Conservation (phyloP, 345 rosid species). For the Salix viminalis region DNA sequence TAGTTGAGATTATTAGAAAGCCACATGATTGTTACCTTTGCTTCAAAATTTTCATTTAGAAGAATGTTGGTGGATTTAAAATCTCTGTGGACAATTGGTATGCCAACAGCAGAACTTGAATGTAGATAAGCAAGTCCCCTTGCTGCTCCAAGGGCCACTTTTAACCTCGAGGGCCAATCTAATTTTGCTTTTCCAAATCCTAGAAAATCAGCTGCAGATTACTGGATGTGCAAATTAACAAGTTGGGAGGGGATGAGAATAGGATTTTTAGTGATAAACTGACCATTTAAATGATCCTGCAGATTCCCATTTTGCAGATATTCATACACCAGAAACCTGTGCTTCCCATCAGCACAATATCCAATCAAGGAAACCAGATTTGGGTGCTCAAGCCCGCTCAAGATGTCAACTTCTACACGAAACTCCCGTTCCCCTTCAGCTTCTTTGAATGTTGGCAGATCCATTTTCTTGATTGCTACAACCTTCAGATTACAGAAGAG, state of each 20-base stretch:
- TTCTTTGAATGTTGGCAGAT: constrained; percentile 70
- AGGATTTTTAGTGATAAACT: constrained; percentile 19
- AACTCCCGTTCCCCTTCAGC: constrained; percentile 93
- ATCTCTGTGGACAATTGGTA: constrained; percentile 92
- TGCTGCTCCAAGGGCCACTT: constrained; percentile 88
- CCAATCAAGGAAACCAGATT: constrained; percentile 88
- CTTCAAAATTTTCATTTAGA: constrained; percentile 63
- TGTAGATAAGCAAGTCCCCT: constrained; percentile 94
- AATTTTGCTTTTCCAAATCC: constrained; percentile 75
- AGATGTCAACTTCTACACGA: constrained; percentile 90
- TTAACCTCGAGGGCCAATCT: constrained; percentile 79
- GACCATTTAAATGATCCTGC: constrained; percentile 91
- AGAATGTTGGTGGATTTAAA: constrained; percentile 90
- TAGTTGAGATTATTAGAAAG: not conserved
- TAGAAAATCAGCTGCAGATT: constrained; percentile 23
- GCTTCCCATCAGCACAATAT: constrained; percentile 90
- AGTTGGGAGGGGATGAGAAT: constrained; percentile 1
- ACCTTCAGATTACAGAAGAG: constrained; percentile 48
- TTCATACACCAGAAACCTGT: constrained; percentile 88
- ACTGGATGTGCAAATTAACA: constrained; percentile 5
- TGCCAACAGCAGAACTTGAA: constrained; percentile 73
- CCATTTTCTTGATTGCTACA: constrained; percentile 98
- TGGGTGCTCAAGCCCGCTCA: constrained; percentile 93
- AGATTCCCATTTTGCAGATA: constrained; percentile 92
- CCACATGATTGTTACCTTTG: constrained; percentile 51